A percentile compares a stretch with the other conserved stretches of the same genome.
phyloP scores from a whole-genome alignment of 2,329 filamentous ascomycete species.

The Malbranchea zuffiana region DNA sequence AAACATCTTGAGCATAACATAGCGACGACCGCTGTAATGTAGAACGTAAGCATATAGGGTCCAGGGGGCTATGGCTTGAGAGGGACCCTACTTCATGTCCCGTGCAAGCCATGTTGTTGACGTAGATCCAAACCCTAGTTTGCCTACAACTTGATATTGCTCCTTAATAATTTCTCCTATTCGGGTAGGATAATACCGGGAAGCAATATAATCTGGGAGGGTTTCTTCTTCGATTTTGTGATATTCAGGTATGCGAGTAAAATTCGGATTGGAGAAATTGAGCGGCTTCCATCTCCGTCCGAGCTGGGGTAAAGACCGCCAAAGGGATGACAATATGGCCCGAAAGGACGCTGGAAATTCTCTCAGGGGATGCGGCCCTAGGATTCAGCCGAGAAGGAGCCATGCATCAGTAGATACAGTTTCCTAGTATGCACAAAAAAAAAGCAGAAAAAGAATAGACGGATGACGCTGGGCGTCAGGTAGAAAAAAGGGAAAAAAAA shows the following conservation, averaged over 20 bases:
- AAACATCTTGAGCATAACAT: conserved; percentile 26
- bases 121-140: conserved; percentile 28
- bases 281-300: conserved; percentile 24
- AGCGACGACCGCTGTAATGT: conserved; percentile 18
- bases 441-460: too few species aligned
- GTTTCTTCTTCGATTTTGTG: conserved; percentile 27
- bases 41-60: conserved; percentile 4
- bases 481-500: too few species aligned
- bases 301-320: conserved; percentile 19
- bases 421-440: too few species aligned
- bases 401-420: too few species aligned
- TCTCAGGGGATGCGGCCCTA: too few species aligned
- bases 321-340: conserved; percentile 8
- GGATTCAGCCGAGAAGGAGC: too few species aligned
- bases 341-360: too few species aligned
- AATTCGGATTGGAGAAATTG: conserved; percentile 23
- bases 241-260: conserved; percentile 17
- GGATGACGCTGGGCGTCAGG: too few species aligned
- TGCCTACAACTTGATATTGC: conserved; percentile 27
- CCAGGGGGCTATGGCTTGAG: conserved; percentile 1
- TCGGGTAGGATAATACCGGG: conserved; percentile 22
- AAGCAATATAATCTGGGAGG: conserved; percentile 18
- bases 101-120: conserved; percentile 31
- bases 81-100: conserved; percentile 13
- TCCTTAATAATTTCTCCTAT: conserved; percentile 24